Base-by-base conservation (phyloP, 352 stramenopile species). In the Globisporangium polare region DNA sequence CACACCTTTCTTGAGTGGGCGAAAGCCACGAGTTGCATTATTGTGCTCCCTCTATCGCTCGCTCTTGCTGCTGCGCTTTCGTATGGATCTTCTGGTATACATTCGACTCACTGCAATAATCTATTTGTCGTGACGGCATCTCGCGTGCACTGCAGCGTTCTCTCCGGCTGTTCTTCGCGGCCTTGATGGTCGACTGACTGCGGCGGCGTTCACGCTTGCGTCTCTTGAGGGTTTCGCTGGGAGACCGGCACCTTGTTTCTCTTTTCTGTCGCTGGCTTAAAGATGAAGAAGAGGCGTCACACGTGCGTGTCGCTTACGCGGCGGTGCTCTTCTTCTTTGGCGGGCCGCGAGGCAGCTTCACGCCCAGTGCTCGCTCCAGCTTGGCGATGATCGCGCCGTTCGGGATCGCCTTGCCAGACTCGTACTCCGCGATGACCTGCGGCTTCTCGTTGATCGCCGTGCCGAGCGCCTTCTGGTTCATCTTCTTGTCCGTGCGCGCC, bases 401-500 rank as follows among this genome's bases (percentile, higher is more conserved):
- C 7, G 97, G 97, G 72, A 99, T 98, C 35, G 96, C 96, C 66
- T 97, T 97, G 37, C 97, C 97, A 15, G 86, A 98, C 74, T 99
- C 97, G 76, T 99, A 99, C 69, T 99, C 92, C 33, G 85, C 93
- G 37, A 99, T 95, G 15, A 99, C 83, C 73, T 99, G 96, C 41
- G 96, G 96, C 73, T 99, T 99, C 68, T 97, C 91, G 70, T 97
- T 97, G 63, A 98, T 96, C 50, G 80, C 70, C 10, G 96, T 98
- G 9, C 93, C 97, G 46, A 99, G 79, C 62, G 98, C 87, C 72
- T 99, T 99, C 84, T 99, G 97, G 24, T 96, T 98, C 90, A 99
- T 97, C 79, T 99, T 98, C 78, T 99, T 99, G 17, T 91, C 96
- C 60, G 86, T 95, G 17, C 97, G 92, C 22, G 96, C 97, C 75